Evolutionary conservation across 2,329 filamentous ascomycete species (phyloP).

Genomic region (Endothia cerciana): DNA sequence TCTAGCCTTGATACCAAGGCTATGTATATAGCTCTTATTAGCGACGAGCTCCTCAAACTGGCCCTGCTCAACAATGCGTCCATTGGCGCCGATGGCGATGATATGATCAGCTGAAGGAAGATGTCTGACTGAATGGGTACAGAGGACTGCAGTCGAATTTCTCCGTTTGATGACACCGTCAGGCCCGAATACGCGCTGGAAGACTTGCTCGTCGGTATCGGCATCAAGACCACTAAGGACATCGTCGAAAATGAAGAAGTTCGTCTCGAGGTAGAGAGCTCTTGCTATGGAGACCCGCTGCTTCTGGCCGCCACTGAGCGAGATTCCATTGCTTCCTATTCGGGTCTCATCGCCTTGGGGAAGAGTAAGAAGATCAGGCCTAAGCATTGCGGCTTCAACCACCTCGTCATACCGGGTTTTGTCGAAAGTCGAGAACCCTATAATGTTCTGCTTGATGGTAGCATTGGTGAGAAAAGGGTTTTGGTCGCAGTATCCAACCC

Average conservation of each 20-base stretch:
- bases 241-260: slow-evolving; percentile 44
- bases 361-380: slow-evolving; percentile 37
- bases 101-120: slow-evolving; percentile 50
- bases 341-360: slow-evolving; percentile 41
- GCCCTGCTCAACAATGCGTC: slow-evolving; percentile 49
- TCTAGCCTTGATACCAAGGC: slow-evolving; percentile 38
- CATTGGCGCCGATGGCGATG: slow-evolving; percentile 47
- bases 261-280: slow-evolving; percentile 32
- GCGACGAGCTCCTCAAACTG: slow-evolving; percentile 43
- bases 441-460: slow-evolving; percentile 24
- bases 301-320: slow-evolving; percentile 43
- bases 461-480: slow-evolving; percentile 31
- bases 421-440: slow-evolving; percentile 22
- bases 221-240: slow-evolving; percentile 47
- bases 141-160: slow-evolving; percentile 38
- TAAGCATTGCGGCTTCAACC: slow-evolving; percentile 38
- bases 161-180: slow-evolving; percentile 38
- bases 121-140: slow-evolving; percentile 45
- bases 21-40: slow-evolving; percentile 44
- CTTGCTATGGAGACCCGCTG: slow-evolving; percentile 36
- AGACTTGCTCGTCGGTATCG: slow-evolving; percentile 46
- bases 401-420: slow-evolving; percentile 37
- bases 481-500: slow-evolving; percentile 33
- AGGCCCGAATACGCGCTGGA: slow-evolving; percentile 42
- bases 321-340: slow-evolving; percentile 43